Percentiles rank a stretch among this genome's conserved stretches.
phyloP scores from a whole-genome alignment of 2,329 filamentous ascomycete genomes.

The Nemania serpens region DNA sequence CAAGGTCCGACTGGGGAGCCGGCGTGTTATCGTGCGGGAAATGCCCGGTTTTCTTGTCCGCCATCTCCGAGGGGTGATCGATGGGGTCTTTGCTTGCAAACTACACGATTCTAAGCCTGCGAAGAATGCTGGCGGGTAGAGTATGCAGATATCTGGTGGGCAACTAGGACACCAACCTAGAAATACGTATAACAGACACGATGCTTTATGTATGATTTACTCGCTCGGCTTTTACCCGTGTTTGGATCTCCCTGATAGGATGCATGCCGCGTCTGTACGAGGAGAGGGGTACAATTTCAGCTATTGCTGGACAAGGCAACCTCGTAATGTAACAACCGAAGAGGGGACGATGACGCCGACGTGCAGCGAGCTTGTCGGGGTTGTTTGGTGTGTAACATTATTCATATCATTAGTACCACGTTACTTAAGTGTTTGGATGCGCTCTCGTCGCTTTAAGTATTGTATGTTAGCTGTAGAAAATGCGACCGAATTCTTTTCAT shows the following conservation, averaged over 20 bases:
- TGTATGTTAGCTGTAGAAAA: neutral
- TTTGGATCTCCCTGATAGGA: neutral
- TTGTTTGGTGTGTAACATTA: neutral
- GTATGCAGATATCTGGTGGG: too few species aligned
- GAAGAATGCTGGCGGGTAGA: too few species aligned
- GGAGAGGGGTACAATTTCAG: neutral
- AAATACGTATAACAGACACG: too few species aligned
- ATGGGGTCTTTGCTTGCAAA: neutral
- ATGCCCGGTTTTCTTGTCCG: conserved; percentile 51
- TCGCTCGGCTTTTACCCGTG: neutral
- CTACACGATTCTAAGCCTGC: neutral
- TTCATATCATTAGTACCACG: neutral
- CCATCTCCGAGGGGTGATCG: conserved; percentile 40
- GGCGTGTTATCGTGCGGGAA: conserved; percentile 64
- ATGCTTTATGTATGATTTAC: too few species aligned
- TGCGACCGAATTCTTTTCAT: too few species aligned
- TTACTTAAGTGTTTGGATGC: neutral
- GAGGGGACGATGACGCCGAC: conserved; percentile 31
- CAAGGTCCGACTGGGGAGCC: conserved; percentile 51
- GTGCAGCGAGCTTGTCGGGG: conserved; percentile 12
- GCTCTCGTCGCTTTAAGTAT: neutral
- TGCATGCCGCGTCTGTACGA: neutral
- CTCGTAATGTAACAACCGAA: conserved; percentile 24
- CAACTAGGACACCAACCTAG: too few species aligned
- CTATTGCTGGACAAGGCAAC: conserved; percentile 12